Evolutionary conservation across 768 basidiomycete genomes (phyloP).

Genomic region (Favolaschia claudopus): DNA sequence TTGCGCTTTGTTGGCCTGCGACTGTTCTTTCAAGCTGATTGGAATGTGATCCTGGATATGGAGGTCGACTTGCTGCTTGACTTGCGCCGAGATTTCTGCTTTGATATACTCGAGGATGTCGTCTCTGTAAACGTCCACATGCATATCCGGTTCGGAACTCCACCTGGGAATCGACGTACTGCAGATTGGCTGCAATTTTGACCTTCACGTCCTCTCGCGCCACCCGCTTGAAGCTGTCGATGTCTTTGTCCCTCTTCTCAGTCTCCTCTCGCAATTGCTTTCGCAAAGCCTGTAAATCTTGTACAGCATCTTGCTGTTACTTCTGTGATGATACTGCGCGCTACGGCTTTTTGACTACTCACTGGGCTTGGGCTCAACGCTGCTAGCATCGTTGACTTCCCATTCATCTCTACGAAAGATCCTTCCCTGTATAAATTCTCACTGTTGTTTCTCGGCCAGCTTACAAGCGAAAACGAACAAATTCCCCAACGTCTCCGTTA

Average conservation of each 20-base stretch:
- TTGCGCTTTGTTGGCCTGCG: conserved; percentile 49
- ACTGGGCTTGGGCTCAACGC: conserved; percentile 39
- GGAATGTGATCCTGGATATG: conserved; percentile 60
- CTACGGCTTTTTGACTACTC: conserved; percentile 6
- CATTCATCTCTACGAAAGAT: conserved; percentile 39
- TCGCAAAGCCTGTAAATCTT: conserved; percentile 29
- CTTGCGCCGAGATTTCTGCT: conserved; percentile 50
- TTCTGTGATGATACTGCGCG: not conserved
- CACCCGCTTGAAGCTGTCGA: conserved; percentile 21
- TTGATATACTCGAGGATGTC: conserved; percentile 48
- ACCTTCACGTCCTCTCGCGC: conserved; percentile 33
- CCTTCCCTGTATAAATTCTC: conserved; percentile 33
- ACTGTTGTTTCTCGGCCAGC: not conserved
- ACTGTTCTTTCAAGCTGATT: conserved; percentile 53
- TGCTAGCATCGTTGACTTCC: conserved; percentile 37
- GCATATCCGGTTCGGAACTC: conserved; percentile 33
- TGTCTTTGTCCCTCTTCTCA: conserved; percentile 31
- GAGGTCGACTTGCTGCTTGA: conserved; percentile 51
- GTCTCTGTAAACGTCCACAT: conserved; percentile 31
- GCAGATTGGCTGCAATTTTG: conserved; percentile 35
- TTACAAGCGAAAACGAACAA: conserved; percentile 24
- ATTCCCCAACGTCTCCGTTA: conserved; percentile 20
- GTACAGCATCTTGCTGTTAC: conserved; percentile 13
- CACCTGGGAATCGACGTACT: conserved; percentile 41
- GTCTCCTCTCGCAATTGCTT: conserved; percentile 39